Evolutionary conservation across 1,284 basidiomycete species (phyloP), one percentile per base, ranked within the genome.

Genomic region (Leccinum pachyderme): DNA sequence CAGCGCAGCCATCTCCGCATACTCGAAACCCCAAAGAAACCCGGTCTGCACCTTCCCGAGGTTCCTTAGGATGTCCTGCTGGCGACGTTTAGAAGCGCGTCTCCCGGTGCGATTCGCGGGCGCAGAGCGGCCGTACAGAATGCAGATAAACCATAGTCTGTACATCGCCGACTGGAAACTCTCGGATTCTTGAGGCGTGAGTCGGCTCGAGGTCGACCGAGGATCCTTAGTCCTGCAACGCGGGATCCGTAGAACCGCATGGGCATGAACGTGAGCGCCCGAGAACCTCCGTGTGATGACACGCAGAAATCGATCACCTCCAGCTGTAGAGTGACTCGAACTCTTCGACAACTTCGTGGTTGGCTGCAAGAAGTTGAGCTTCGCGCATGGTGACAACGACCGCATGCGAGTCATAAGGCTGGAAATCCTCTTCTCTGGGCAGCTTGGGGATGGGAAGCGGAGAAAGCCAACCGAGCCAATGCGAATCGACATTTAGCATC

Each of bases 291-390:
- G 15, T 35, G 33, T 35, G 33, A n/a, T 35, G 35, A 37, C 28
- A 13, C 37, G 8, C 18, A 27, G 48, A 33, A 43, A 37, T 11
- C 12, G 3, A 24, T 37, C 58, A 75, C 75, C 71, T 73, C 57
- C 67, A 60, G 52, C 75, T 77, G 54, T 72, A 77, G 5, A 73
- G 49, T 2, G 65, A 61, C 51, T 75, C 74, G 4, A 76, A 45
- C 7, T 52, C 51, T 8, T 18, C 54, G 8, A 71, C 62, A 3
- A 66, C 56, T 0, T 54, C 24, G 7, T 67, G 67, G 50, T 67
- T 61, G 2, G 47, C 11, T 6, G 60, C 58, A 18, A 75, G 56
- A 0, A 45, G 28, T 44, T 22, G 45, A n/a, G 53, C 61, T 37
- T 62, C 47, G 22, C 53, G 59, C 39, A 51, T 33, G 8, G 49